These are phyloP conservation scores for Zasmidium angulare DNA, from an alignment of 2,329 filamentous ascomycete species.

Conservation along the genomic window DNA sequence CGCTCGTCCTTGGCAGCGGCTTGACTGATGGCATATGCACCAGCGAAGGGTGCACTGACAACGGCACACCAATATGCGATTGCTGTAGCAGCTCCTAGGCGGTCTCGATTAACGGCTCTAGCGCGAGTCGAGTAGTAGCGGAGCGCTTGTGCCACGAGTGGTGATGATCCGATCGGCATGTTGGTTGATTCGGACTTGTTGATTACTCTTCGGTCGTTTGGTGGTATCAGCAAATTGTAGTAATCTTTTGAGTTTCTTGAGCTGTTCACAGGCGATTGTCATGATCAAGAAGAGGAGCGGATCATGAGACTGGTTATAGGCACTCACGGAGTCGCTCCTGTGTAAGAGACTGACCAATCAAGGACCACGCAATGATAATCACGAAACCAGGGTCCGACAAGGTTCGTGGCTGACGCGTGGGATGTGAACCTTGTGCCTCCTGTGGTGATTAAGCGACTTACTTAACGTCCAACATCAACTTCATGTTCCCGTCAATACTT, in stretches of 20 bases:
- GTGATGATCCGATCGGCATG: slow-evolving; percentile 56
- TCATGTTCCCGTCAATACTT: too few relatives aligned
- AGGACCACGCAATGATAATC: neutral
- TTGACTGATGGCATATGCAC: slow-evolving; percentile 34
- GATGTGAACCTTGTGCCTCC: neutral
- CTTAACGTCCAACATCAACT: too few relatives aligned
- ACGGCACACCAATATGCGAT: slow-evolving; percentile 36
- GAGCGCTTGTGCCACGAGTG: slow-evolving; percentile 25
- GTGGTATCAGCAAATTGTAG: neutral
- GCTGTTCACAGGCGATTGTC: neutral
- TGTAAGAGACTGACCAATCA: neutral
- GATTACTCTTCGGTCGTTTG: neutral
- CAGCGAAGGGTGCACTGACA: slow-evolving; percentile 36
- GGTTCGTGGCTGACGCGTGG: neutral
- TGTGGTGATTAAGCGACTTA: neutral
- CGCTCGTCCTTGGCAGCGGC: slow-evolving; percentile 32
- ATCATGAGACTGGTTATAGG: neutral
- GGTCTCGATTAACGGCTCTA: slow-evolving; percentile 24
- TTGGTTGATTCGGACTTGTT: slow-evolving; percentile 35
- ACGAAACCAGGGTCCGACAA: neutral
- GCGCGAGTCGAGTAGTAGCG: slow-evolving; percentile 28
- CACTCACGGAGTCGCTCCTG: neutral
- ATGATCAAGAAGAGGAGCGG: neutral
- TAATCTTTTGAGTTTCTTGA: neutral
- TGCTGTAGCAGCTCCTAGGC: slow-evolving; percentile 28